Evolutionary conservation across 2,329 filamentous ascomycete species (phyloP), one percentile per base, ranked within the genome.

Genomic region (Cladosporium velox): DNA sequence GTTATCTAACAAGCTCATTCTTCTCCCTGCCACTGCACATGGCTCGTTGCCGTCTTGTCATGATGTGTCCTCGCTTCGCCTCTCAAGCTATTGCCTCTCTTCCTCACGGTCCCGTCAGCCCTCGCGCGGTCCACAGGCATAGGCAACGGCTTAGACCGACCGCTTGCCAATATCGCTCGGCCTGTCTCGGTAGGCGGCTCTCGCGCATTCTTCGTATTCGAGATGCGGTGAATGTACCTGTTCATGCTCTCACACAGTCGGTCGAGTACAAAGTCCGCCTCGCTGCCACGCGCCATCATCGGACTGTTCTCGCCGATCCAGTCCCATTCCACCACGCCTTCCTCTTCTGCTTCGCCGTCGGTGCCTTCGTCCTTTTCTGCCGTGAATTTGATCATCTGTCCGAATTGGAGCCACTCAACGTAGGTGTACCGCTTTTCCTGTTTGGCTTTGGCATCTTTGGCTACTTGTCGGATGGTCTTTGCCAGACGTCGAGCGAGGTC

Each of bases 351-450:
- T 77, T 85, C 68, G 4, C 52, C 38, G 3, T 26, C 32, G 21
- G 55, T 15, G n/a, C 69, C 67, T 12, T 69, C 70, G 15, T 70
- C 64, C n/a, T 54, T 64, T n/a, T 57, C 61, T 1, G 74, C 72
- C 2, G 81, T 80, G 69, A 88, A 88, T 2, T 85, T 81, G 44
- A 96, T 91, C 35, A 97, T 83, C 26, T 87, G 86, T 8, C 93
- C 88, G 71, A 92, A 95, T 81, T 91, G 91, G 0, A 90, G 90
- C 93, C 93, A 96, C 75, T 96, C 90, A 70, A 93, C 88, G 69
- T 93, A 97, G 0, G 82, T 83, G 75, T 97, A 97, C 64, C 84
- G 85, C 65, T 88, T 88, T 0, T 84, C 82, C 2, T 86, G 83
- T 4, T 83, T 77, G 54, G 81, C 77, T 21, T 86, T 84, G 38